These are phyloP conservation scores for Zoysia japonica DNA, from an alignment of 176 grass and related monocot species.

Conservation along the genomic window DNA sequence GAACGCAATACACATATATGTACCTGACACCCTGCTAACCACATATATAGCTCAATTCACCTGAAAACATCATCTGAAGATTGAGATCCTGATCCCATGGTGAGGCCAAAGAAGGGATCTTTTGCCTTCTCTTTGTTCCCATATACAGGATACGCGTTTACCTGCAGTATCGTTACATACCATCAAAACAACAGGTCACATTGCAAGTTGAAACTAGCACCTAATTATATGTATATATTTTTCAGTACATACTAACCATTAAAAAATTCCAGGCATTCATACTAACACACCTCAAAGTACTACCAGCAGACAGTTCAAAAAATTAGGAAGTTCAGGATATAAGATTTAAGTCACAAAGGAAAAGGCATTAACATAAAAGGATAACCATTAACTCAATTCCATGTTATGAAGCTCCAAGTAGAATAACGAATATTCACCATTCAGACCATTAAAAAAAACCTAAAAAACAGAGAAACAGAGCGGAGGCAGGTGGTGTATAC, in stretches of 20 bases:
- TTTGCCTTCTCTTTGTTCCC: constrained; percentile 86
- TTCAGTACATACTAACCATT: not conserved
- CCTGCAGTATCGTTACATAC: constrained; percentile 37
- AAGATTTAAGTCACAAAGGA: not conserved
- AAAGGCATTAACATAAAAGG: not conserved
- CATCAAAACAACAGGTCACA: not conserved
- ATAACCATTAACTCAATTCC: not conserved
- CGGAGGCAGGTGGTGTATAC: too few relatives aligned
- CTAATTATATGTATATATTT: not conserved
- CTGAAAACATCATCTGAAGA: constrained; percentile 76
- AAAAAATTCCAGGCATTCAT: not conserved
- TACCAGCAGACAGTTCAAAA: not conserved
- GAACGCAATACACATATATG: constrained; percentile 41
- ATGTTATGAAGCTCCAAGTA: not conserved
- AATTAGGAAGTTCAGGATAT: not conserved
- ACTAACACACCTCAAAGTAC: not conserved
- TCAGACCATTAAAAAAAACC: not conserved
- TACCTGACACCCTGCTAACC: constrained; percentile 51
- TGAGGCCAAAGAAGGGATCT: constrained; percentile 93
- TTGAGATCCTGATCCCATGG: constrained; percentile 82
- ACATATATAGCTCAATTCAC: constrained; percentile 63
- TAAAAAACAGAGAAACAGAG: not conserved
- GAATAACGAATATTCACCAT: not conserved
- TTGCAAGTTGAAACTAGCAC: not conserved
- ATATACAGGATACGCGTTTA: constrained; percentile 79